These are phyloP conservation scores for Penicillium pulvis DNA, from an alignment of 495 filamentous ascomycete genomes.

Conservation along the genomic window DNA sequence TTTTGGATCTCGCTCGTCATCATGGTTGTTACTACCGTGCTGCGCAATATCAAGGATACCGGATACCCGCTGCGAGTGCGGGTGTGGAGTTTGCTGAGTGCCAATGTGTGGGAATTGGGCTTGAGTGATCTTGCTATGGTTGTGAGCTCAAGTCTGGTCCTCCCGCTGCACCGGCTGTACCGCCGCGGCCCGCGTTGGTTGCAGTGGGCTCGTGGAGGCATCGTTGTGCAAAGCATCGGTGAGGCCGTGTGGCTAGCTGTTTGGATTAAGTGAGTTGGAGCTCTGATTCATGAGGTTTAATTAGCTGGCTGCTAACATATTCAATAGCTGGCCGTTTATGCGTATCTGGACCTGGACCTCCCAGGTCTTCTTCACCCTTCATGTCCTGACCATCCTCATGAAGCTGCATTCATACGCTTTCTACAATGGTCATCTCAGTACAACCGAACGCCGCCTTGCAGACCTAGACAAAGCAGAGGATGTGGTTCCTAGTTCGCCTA, in stretches of 20 bases:
- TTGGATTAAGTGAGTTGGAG: conserved; percentile 70
- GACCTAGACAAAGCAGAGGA: conserved; percentile 76
- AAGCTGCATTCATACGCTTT: conserved; percentile 99
- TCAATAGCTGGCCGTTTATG: conserved; percentile 73
- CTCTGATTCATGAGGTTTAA: background rate
- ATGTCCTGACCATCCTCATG: conserved; percentile 90
- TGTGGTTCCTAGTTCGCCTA: conserved; percentile 49
- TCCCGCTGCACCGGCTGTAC: conserved; percentile 76
- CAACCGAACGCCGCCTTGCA: conserved; percentile 75
- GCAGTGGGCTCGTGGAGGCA: conserved; percentile 75
- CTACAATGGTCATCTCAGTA: conserved; percentile 93
- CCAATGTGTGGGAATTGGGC: conserved; percentile 84
- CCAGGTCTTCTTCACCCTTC: conserved; percentile 92
- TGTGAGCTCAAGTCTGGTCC: conserved; percentile 63
- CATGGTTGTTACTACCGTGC: conserved; percentile 90
- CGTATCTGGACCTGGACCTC: conserved; percentile 92
- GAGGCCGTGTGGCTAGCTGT: conserved; percentile 77
- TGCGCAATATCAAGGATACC: conserved; percentile 93
- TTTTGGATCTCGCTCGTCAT: conserved; percentile 97
- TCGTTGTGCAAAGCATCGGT: conserved; percentile 77
- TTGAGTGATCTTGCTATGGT: conserved; percentile 86
- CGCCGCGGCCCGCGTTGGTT: conserved; percentile 54
- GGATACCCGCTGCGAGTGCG: conserved; percentile 79
- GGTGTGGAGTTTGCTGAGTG: conserved; percentile 85
- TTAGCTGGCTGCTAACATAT: background rate